Conservation (phyloP, 352 stramenopile species). For the Globisporangium okanoganense region DNA sequence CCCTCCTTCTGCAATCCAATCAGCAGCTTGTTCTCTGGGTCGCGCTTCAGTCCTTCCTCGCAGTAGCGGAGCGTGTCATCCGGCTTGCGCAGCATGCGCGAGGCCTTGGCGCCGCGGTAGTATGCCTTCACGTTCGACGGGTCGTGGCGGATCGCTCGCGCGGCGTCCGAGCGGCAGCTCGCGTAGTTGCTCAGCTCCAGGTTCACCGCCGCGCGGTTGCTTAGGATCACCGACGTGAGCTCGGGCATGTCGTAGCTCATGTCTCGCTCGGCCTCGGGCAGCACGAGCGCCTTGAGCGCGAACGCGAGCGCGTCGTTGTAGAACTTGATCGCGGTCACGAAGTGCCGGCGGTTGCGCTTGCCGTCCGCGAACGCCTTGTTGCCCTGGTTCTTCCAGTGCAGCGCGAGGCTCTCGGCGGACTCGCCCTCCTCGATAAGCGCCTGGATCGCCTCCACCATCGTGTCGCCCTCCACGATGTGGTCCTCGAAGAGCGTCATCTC, state of each 20-base stretch:
- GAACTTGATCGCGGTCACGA: constrained; percentile 70
- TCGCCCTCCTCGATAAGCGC: constrained; percentile 85
- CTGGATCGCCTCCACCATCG: constrained; percentile 85
- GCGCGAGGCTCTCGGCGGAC: constrained; percentile 78
- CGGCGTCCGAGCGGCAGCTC: constrained; percentile 77
- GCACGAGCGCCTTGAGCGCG: constrained; percentile 66
- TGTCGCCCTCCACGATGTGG: constrained; percentile 81
- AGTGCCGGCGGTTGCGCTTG: constrained; percentile 74
- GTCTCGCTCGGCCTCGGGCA: constrained; percentile 59
- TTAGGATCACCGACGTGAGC: constrained; percentile 73
- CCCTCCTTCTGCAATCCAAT: constrained; percentile 66
- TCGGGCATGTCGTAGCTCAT: constrained; percentile 61
- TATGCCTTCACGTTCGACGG: constrained; percentile 78
- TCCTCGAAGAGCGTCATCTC: constrained; percentile 89
- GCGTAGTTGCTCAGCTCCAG: constrained; percentile 86
- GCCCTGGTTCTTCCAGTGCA: constrained; percentile 88
- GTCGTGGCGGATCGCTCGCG: constrained; percentile 67
- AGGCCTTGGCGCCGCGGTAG: constrained; percentile 83
- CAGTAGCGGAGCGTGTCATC: constrained; percentile 82
- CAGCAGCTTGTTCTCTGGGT: constrained; percentile 77
- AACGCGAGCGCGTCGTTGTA: constrained; percentile 78
- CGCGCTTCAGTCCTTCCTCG: constrained; percentile 62
- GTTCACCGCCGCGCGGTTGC: constrained; percentile 79
- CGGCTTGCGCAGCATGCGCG: constrained; percentile 69
- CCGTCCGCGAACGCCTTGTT: constrained; percentile 82